Base-by-base conservation (phyloP, 208 protist species). In the Leishmania aethiopica region DNA sequence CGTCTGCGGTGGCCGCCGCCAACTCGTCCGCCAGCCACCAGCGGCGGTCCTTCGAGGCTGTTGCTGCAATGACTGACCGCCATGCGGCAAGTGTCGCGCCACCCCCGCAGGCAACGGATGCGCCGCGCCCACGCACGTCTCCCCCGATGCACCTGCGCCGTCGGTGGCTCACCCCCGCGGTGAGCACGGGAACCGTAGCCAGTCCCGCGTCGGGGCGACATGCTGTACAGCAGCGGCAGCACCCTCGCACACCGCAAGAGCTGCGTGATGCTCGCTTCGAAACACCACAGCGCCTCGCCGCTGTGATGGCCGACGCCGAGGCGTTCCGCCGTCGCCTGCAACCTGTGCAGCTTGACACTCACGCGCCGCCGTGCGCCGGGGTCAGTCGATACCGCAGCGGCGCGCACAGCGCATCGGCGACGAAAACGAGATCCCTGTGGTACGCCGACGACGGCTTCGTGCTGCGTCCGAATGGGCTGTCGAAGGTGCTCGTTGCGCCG, bases 221-320 rank as follows among this genome's bases (percentile, higher is more conserved):
- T 45, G n/a, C 17, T 15, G 22, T 19, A 5, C 13, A 22, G 1
- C 71, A 75, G 71, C 25, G 3, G 70, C 35, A 40, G 17, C 75
- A 25, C 28, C 3, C 28, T 32, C 78, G 78, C 45, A 64, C 77
- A 5, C 83, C 74, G 45, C 83, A 86, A 79, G 78, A 83, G 83
- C 67, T 70, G 53, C 83, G 83, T 17, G 74, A 79, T 8, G 76
- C 79, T 5, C 75, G 69, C 67, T 83, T 87, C 28, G 80, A 87
- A 60, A 64, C 78, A 5, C 82, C 83, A 10, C 59, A 78, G 67
- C 86, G 83, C 37, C 32, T 87, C 11, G 80, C 80, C 4, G 42
- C 10, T 2, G 83, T 87, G 15, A 81, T 86, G 83, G 78, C 78
- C n/a, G 83, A 87, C 17, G 86, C 86, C 17, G 57, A 55, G 13